phyloP scores from a whole-genome alignment of 306 rosid species.

The Castanea crenata region DNA sequence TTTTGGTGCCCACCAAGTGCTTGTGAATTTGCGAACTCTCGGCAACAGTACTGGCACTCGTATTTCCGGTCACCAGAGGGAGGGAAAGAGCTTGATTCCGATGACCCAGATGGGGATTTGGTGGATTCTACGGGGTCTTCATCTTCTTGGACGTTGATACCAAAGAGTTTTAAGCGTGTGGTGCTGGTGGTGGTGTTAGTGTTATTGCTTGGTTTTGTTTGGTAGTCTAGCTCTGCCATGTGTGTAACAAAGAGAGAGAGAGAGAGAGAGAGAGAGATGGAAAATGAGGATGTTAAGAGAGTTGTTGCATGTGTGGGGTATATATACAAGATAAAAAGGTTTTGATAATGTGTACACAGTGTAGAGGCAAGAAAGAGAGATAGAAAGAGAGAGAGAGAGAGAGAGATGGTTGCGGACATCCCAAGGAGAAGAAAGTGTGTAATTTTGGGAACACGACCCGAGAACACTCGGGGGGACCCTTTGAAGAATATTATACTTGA shows the following conservation, averaged over 20 bases:
- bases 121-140: slow-evolving; percentile 49
- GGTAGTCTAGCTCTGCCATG: slow-evolving; percentile 53
- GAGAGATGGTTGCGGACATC: slow-evolving; percentile 51
- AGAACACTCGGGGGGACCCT: slow-evolving; percentile 53
- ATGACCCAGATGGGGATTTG: slow-evolving; percentile 68
- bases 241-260: slow-evolving; percentile 27
- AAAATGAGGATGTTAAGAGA: slow-evolving; percentile 33
- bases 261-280: slow-evolving; percentile 27
- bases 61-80: slow-evolving; percentile 76
- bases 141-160: slow-evolving; percentile 75
- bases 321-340: slow-evolving; percentile 43
- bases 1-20: slow-evolving; percentile 99
- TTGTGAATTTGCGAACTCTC: slow-evolving; percentile 95
- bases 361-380: slow-evolving; percentile 3
- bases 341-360: slow-evolving; percentile 17
- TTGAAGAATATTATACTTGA: slow-evolving; percentile 42
- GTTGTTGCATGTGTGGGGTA: slow-evolving; percentile 65
- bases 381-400: slow-evolving; percentile 6
- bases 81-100: slow-evolving; percentile 56
- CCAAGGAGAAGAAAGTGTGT: slow-evolving; percentile 58
- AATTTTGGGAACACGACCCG: slow-evolving; percentile 69
- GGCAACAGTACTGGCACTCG: slow-evolving; percentile 94
- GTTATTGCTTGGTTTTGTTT: slow-evolving; percentile 34
- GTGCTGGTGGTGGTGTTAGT: slow-evolving; percentile 31
- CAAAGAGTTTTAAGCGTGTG: slow-evolving; percentile 75